Conservation (phyloP, 73 alveolate species). For the Paramecium tetraurelia region DNA sequence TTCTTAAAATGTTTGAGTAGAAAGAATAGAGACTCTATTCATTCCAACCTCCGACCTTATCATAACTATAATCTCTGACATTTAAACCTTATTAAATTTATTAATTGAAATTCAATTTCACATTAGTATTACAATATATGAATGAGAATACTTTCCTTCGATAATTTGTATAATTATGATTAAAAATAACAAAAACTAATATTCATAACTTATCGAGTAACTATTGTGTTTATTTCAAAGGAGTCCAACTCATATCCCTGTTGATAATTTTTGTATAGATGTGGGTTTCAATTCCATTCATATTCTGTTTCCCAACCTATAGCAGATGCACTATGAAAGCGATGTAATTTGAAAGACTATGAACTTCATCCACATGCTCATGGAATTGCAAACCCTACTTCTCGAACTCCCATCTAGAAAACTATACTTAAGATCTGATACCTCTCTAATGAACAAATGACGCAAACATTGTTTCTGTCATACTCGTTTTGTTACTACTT, state of each 20-base stretch:
- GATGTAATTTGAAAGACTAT: neutral
- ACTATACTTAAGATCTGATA: neutral
- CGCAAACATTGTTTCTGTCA: constrained; percentile 81
- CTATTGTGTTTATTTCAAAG: neutral
- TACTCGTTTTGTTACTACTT: constrained; percentile 72
- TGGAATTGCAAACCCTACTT: neutral
- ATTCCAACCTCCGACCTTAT: constrained; percentile 15
- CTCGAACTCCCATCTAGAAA: neutral
- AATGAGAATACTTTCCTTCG: too few species aligned
- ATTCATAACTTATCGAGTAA: neutral
- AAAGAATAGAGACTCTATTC: constrained; percentile 39
- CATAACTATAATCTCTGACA: constrained; percentile 14
- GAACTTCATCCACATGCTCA: neutral
- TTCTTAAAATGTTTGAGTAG: constrained; percentile 2
- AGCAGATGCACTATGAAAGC: neutral
- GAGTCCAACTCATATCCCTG: constrained; percentile 50
- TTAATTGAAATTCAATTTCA: neutral
- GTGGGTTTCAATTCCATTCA: neutral
- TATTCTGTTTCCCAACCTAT: neutral
- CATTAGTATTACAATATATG: neutral
- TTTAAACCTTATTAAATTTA: neutral
- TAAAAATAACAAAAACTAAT: neutral
- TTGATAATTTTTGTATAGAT: constrained; percentile 54
- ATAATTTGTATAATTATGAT: neutral
- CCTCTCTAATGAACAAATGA: constrained; percentile 82